Percentiles rank a stretch among this genome's conserved stretches.
phyloP scores from a whole-genome alignment of 371 early-diverging fungal species.

The Syncephalastrum monosporum region DNA sequence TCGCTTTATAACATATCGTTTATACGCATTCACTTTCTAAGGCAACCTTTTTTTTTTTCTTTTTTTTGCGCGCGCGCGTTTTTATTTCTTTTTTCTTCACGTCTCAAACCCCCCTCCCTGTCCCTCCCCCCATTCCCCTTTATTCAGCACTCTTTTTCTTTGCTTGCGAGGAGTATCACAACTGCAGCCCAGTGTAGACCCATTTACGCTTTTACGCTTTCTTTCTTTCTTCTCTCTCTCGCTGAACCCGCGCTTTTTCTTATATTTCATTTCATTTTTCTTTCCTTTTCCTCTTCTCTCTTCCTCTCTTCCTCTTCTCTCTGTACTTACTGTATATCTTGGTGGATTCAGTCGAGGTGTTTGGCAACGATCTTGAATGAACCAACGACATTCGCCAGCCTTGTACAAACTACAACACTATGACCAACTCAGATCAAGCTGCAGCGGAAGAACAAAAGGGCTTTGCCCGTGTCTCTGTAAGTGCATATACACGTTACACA shows the following conservation, averaged over 20 bases:
- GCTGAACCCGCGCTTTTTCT: conserved; percentile 4
- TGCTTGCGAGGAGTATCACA: conserved; percentile 2
- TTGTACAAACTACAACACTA: conserved; percentile 3
- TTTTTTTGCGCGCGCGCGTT: not conserved
- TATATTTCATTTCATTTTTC: conserved; percentile 2
- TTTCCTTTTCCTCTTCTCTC: not conserved
- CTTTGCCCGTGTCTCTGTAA: conserved; percentile 16
- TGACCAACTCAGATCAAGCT: conserved; percentile 16
- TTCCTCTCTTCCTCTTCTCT: not conserved
- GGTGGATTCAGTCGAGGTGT: not conserved
- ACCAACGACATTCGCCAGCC: conserved; percentile 3
- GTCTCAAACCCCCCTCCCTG: conserved; percentile 9
- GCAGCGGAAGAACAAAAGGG: conserved; percentile 10
- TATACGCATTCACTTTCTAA: not conserved
- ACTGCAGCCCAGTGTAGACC: too few relatives aligned
- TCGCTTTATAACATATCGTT: too few relatives aligned
- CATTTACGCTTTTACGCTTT: too few relatives aligned
- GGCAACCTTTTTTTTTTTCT: not conserved
- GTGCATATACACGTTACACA: conserved; percentile 6
- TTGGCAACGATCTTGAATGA: conserved; percentile 10
- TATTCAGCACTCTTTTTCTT: conserved; percentile 13
- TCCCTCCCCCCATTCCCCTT: conserved; percentile 9
- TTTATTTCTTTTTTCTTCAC: conserved; percentile 17
- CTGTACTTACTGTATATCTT: not conserved
- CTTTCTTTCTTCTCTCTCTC: conserved; percentile 1